Base-by-base conservation (phyloP, 805 yeast species). In the Novakomyces olei region DNA sequence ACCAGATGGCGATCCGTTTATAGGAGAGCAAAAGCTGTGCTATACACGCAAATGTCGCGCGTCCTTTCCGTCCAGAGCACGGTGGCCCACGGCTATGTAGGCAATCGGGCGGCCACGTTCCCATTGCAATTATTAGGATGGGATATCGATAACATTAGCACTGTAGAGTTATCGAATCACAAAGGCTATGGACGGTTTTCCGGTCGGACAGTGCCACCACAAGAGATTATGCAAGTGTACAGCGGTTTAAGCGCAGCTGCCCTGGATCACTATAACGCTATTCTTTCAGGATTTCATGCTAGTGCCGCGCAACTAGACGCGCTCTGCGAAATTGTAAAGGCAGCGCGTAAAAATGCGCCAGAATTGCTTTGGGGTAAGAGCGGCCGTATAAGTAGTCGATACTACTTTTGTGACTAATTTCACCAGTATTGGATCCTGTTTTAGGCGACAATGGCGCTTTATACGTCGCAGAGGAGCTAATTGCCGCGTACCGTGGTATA, bases 61-160 rank as follows among this genome's bases (percentile, higher is more conserved):
- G 47, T 61, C 4, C 58, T 75, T 2, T 63, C 77, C 3, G 59
- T 81, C 6, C 85, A 79, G 43, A 79, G 93, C 3, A 95, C 88
- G 50, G 96, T 88, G 1, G 81, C 70, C 2, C 96, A 85, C 48
- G 98, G 98, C 2, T 75, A 79, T 45, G 98, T 88, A 2, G 98
- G 98, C 1, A 81, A 81, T 49, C 66, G 72, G 36, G 92, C 94
- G 0, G 78, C 88, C 1, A 76, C 85, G 2, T 77, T 88, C 47
- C 94, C 96, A 0, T 54, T 85, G 15, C 95, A 85, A 47, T 57
- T 69, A 27, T 60, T 67, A 29, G 91, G 88, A 0, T 85, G 95
- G 94, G 85, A 88, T 47, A 92, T 83, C 6, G 94, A 85, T 48
- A 70, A 70, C 15, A 59, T 88, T 34, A 79, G 85, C 52, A 79